A percentile compares a stretch with the other conserved stretches of the same genome.
phyloP scores from a whole-genome alignment of 2,329 filamentous ascomycete species.

The Capronia epimyces region DNA sequence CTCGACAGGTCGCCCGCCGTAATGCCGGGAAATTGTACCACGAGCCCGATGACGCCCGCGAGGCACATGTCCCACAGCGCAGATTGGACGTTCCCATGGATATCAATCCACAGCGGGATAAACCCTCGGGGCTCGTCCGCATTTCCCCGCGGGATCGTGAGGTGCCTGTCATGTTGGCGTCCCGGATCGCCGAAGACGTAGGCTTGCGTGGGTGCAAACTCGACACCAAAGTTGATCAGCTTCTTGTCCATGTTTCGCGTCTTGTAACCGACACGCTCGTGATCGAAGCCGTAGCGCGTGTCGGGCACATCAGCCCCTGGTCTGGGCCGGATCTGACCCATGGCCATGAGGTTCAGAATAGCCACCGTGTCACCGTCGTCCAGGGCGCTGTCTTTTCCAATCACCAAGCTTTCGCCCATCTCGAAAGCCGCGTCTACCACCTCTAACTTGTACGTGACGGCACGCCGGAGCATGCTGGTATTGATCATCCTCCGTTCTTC shows the following conservation, averaged over 20 bases:
- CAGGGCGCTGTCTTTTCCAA: slow-evolving; percentile 32
- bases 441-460: slow-evolving; percentile 40
- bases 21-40: slow-evolving; percentile 41
- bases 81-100: slow-evolving; percentile 38
- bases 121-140: slow-evolving; percentile 25
- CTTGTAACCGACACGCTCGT: slow-evolving; percentile 42
- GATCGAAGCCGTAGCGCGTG: slow-evolving; percentile 41
- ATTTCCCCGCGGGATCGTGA: slow-evolving; percentile 32
- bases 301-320: slow-evolving; percentile 38
- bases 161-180: slow-evolving; percentile 18
- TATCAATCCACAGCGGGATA: slow-evolving; percentile 47
- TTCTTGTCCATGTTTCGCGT: slow-evolving; percentile 44
- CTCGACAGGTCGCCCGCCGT: slow-evolving; percentile 33
- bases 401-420: slow-evolving; percentile 13
- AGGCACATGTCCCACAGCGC: slow-evolving; percentile 41
- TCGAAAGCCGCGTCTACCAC: slow-evolving; percentile 39
- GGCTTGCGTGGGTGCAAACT: slow-evolving; percentile 34
- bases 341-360: slow-evolving; percentile 31
- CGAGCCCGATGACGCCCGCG: slow-evolving; percentile 39
- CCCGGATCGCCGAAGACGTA: slow-evolving; percentile 42
- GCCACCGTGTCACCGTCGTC: slow-evolving; percentile 24
- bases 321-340: slow-evolving; percentile 34
- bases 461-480: slow-evolving; percentile 37
- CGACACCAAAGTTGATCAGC: slow-evolving; percentile 40
- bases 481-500: slow-evolving; percentile 40